A percentile compares a stretch with the other conserved stretches of the same genome.
Evolutionary conservation across 345 rosid species (phyloP).

Genomic region (Theobroma cacao): DNA sequence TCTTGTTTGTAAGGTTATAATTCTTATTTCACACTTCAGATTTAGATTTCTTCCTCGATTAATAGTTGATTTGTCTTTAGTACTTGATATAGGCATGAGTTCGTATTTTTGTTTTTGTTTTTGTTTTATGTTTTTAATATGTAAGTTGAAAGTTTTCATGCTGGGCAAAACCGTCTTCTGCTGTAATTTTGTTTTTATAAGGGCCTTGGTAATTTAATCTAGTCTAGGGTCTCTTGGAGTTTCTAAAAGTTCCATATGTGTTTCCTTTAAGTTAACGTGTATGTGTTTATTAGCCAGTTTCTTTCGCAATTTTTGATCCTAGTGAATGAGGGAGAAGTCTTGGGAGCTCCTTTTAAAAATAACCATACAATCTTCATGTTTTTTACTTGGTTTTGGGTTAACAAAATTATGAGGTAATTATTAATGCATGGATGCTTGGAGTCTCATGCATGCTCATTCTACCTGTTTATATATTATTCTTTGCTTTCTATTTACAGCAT

Average conservation of each 20-base stretch:
- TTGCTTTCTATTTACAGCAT: background rate
- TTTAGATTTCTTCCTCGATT: background rate
- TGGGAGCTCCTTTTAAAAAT: background rate
- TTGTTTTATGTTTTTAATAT: background rate
- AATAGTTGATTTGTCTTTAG: background rate
- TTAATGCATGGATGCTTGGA: background rate
- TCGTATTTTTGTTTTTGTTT: background rate
- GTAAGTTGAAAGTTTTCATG: background rate
- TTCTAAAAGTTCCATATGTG: background rate
- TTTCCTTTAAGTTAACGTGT: background rate
- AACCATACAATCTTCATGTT: background rate
- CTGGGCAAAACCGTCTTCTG: background rate
- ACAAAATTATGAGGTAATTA: background rate
- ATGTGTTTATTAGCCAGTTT: background rate
- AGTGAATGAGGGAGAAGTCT: background rate
- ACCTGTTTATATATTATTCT: background rate
- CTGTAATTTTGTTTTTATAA: background rate
- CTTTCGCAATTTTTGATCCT: background rate
- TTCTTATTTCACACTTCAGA: background rate
- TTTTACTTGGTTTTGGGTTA: background rate
- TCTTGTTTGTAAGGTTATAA: background rate
- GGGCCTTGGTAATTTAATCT: background rate
- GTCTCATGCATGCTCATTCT: background rate
- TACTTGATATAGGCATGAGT: background rate
- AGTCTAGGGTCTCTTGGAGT: background rate